Evolutionary conservation across 805 yeast species (phyloP).

Genomic region (Kodamaea laetipori): DNA sequence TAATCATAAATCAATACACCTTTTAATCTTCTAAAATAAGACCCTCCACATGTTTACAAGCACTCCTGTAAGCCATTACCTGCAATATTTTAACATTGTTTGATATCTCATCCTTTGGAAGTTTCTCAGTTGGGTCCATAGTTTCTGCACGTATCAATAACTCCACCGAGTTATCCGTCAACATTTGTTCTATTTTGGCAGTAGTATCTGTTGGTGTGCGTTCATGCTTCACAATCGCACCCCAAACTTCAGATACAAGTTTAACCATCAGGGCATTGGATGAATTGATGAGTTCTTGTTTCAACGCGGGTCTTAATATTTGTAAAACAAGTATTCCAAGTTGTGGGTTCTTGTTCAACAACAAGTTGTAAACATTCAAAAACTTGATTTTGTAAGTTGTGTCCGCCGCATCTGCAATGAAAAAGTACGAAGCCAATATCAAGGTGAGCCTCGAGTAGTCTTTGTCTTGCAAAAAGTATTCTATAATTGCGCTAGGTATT

Average conservation of each 20-base stretch:
- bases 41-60: constrained; percentile 40
- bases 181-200: constrained; percentile 19
- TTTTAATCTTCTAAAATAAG: constrained; percentile 33
- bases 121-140: constrained; percentile 6
- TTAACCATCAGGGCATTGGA: constrained; percentile 29
- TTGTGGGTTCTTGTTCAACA: constrained; percentile 25
- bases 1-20: constrained; percentile 4
- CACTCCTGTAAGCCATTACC: constrained; percentile 40
- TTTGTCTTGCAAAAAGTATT: constrained; percentile 24
- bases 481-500: constrained; percentile 32
- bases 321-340: constrained; percentile 33
- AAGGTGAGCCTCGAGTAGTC: constrained; percentile 26
- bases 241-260: constrained; percentile 30
- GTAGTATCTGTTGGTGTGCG: constrained; percentile 4
- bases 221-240: constrained; percentile 15
- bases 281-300: constrained; percentile 29
- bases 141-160: constrained; percentile 2
- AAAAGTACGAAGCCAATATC: constrained; percentile 34
- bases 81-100: constrained; percentile 24
- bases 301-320: constrained; percentile 30
- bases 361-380: constrained; percentile 28
- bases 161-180: constrained; percentile 14
- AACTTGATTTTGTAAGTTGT: constrained; percentile 31
- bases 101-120: constrained; percentile 4
- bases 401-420: constrained; percentile 31